A percentile compares a stretch with the other conserved stretches of the same genome.
These are phyloP conservation scores for Tuctoria greenei DNA, from an alignment of 176 grass and related monocot genomes.

Conservation along the genomic window DNA sequence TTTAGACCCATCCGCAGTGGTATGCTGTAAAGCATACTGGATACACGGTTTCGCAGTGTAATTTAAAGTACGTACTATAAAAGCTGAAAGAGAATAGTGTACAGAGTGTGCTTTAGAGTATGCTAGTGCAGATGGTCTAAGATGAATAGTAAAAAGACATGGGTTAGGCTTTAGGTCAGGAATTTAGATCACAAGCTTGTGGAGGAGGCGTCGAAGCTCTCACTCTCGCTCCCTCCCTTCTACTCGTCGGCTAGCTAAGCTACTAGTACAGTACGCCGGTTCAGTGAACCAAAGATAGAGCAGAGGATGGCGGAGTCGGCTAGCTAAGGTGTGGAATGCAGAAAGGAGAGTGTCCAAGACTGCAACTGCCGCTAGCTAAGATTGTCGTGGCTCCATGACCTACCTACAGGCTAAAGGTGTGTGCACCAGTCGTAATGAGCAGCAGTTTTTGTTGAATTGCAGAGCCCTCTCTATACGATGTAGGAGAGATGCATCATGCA, in stretches of 20 bases:
- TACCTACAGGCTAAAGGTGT: not conserved
- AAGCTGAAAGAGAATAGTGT: no score
- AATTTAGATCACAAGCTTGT: slow-evolving; percentile 23
- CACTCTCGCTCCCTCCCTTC: not conserved
- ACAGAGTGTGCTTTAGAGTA: no score
- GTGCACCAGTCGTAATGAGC: not conserved
- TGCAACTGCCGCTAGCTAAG: not conserved
- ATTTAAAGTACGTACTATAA: no score
- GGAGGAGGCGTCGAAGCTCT: not conserved
- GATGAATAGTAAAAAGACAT: not conserved
- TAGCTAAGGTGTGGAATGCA: not conserved
- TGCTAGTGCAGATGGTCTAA: no score
- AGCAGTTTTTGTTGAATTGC: not conserved
- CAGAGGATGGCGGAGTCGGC: not conserved
- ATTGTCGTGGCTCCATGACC: not conserved
- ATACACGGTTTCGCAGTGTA: no score
- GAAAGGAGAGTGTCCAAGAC: not conserved
- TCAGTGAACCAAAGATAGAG: slow-evolving; percentile 1
- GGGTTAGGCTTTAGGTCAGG: slow-evolving; percentile 14
- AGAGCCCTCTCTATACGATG: no score
- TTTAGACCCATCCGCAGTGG: no score
- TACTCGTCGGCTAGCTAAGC: not conserved
- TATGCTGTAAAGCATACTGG: no score
- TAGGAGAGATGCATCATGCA: not conserved
- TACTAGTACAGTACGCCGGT: not conserved